Conservation (phyloP, 1,284 basidiomycete genomes). For the Gymnopus androsaceus region DNA sequence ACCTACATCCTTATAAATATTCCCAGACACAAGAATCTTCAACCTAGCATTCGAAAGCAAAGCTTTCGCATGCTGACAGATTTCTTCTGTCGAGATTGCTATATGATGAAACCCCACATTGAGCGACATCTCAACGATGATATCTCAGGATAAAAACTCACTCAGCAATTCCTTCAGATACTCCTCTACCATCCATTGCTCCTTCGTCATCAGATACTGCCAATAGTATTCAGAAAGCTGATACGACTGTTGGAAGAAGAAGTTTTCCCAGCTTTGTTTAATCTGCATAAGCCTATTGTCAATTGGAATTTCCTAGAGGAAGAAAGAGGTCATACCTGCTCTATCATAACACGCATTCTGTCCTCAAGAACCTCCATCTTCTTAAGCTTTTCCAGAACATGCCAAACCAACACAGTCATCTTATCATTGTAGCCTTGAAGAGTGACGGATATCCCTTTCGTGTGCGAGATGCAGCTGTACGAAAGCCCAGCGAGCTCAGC, state of each 20-base stretch:
- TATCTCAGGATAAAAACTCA: conserved; percentile 42
- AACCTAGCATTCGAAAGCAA: conserved; percentile 74
- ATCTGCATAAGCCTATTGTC: conserved; percentile 41
- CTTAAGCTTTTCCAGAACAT: conserved; percentile 77
- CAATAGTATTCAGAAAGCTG: conserved; percentile 80
- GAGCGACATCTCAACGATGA: conserved; percentile 11
- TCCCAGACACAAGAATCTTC: conserved; percentile 83
- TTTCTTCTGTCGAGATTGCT: conserved; percentile 58
- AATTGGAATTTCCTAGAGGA: not conserved
- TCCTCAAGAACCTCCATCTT: conserved; percentile 69
- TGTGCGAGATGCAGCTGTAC: conserved; percentile 73
- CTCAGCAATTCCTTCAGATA: conserved; percentile 78
- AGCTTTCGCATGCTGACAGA: conserved; percentile 66
- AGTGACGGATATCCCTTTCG: conserved; percentile 70
- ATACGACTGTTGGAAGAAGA: conserved; percentile 85
- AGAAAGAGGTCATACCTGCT: conserved; percentile 59
- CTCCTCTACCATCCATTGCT: conserved; percentile 81
- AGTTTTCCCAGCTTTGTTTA: conserved; percentile 82
- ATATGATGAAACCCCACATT: not conserved
- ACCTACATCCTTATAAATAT: conserved; percentile 78
- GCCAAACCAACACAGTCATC: conserved; percentile 74
- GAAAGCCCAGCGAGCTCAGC: conserved; percentile 89
- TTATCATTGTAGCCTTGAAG: conserved; percentile 96
- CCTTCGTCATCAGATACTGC: conserved; percentile 70
- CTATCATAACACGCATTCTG: conserved; percentile 83